Evolutionary conservation across 2,329 filamentous ascomycete genomes (phyloP).

Genomic region (Samsoniella hepiali): DNA sequence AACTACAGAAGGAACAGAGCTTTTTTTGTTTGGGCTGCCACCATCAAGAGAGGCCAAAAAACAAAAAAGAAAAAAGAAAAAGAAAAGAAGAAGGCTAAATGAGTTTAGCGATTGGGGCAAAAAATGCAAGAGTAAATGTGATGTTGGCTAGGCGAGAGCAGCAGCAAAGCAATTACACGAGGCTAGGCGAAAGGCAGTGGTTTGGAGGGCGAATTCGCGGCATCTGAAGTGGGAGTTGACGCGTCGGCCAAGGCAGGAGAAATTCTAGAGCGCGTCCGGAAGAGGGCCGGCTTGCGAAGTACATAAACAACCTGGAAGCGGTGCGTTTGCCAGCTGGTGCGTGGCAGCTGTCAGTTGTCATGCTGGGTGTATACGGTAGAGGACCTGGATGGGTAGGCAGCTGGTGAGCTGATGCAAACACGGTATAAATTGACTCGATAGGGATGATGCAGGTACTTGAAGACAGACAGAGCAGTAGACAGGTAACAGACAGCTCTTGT

Average conservation of each 20-base stretch:
- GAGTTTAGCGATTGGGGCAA: background rate
- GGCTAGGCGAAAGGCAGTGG: slow-evolving; percentile 9
- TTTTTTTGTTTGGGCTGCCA: background rate
- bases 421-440: too few species aligned
- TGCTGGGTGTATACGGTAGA: background rate
- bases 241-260: background rate
- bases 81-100: background rate
- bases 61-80: background rate
- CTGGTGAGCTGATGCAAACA: too few species aligned
- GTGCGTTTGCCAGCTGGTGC: slow-evolving; percentile 8
- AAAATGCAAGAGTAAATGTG: slow-evolving; percentile 14
- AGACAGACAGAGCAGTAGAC: background rate
- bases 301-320: background rate
- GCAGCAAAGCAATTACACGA: slow-evolving; percentile 5
- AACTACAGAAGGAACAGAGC: background rate
- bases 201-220: background rate
- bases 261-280: background rate
- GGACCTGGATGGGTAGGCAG: background rate
- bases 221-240: background rate
- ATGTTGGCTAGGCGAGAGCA: slow-evolving; percentile 9
- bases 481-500: too few species aligned
- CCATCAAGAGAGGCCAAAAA: background rate
- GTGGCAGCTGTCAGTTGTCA: slow-evolving; percentile 9
- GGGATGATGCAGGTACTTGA: background rate
- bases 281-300: slow-evolving; percentile 4